These are phyloP conservation scores for Backusella tarrabulga DNA, from an alignment of 192 early-diverging fungal species.

Conservation along the genomic window DNA sequence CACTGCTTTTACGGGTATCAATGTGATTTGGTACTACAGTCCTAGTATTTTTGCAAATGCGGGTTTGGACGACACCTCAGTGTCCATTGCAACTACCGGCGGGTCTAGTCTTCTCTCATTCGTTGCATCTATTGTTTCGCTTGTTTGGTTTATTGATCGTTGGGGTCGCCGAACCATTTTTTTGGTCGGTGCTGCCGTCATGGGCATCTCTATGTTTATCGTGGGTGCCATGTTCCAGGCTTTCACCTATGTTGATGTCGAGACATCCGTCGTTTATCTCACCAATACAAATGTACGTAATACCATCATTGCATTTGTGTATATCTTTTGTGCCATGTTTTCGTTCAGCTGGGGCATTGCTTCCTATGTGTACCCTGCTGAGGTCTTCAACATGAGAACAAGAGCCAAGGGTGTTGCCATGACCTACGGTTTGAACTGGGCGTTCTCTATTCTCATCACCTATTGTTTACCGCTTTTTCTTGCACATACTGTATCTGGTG, in stretches of 20 bases:
- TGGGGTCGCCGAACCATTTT: constrained; percentile 79
- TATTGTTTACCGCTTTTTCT: constrained; percentile 39
- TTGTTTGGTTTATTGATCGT: constrained; percentile 61
- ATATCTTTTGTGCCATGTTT: constrained; percentile 34
- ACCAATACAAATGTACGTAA: constrained; percentile 19
- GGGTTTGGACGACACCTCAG: constrained; percentile 21
- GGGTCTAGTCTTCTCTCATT: constrained; percentile 22
- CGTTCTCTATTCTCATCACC: constrained; percentile 34
- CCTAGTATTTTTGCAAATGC: constrained; percentile 34
- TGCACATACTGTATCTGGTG: constrained; percentile 35
- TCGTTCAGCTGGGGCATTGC: constrained; percentile 31
- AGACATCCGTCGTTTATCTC: constrained; percentile 7
- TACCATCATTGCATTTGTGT: constrained; percentile 37
- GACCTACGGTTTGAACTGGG: constrained; percentile 38
- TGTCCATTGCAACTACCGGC: constrained; percentile 35
- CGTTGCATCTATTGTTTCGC: constrained; percentile 29
- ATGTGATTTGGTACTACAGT: constrained; percentile 36
- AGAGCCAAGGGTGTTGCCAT: constrained; percentile 33
- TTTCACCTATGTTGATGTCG: constrained; percentile 15
- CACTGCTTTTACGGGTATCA: constrained; percentile 28
- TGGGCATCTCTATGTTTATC: constrained; percentile 63
- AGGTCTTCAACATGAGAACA: constrained; percentile 35
- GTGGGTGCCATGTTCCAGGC: constrained; percentile 48
- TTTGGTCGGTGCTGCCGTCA: constrained; percentile 64
- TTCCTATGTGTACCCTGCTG: constrained; percentile 33